Evolutionary conservation across 257 asterid genomes (phyloP).

Genomic region (Solanum verrucosum): DNA sequence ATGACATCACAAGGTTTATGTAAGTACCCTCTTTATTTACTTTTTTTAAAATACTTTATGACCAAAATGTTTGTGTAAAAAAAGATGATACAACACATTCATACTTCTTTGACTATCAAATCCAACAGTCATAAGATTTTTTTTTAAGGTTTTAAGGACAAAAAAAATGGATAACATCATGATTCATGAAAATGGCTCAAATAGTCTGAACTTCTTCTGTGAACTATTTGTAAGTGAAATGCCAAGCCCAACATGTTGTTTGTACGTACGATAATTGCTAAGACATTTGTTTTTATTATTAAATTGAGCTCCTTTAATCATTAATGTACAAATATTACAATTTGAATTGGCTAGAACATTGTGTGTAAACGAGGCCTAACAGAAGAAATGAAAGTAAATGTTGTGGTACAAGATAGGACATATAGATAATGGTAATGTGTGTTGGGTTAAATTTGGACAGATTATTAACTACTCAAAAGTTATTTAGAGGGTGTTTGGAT

Average conservation of each 20-base stretch:
- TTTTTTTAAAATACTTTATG: neutral
- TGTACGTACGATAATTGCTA: neutral
- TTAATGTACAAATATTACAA: neutral
- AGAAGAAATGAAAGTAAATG: neutral
- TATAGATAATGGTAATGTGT: too few relatives aligned
- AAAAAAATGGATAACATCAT: neutral
- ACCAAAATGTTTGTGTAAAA: neutral
- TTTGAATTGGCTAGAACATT: neutral
- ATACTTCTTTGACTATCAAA: neutral
- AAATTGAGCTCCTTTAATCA: neutral
- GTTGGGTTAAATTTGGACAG: neutral
- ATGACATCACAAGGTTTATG: neutral
- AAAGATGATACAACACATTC: neutral
- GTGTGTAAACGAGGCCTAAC: neutral
- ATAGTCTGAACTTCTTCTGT: neutral
- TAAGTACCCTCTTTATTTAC: neutral
- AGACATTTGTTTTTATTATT: neutral
- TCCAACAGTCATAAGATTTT: neutral
- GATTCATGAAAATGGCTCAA: neutral
- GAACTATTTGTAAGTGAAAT: neutral
- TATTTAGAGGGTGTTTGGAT: neutral
- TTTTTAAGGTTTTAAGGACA: neutral
- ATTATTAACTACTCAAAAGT: neutral
- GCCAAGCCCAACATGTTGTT: neutral
- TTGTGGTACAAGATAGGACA: neutral